A percentile compares a stretch with the other conserved stretches of the same genome.
phyloP scores from a whole-genome alignment of 2,329 filamentous ascomycete genomes.

The Cordyceps javanica region DNA sequence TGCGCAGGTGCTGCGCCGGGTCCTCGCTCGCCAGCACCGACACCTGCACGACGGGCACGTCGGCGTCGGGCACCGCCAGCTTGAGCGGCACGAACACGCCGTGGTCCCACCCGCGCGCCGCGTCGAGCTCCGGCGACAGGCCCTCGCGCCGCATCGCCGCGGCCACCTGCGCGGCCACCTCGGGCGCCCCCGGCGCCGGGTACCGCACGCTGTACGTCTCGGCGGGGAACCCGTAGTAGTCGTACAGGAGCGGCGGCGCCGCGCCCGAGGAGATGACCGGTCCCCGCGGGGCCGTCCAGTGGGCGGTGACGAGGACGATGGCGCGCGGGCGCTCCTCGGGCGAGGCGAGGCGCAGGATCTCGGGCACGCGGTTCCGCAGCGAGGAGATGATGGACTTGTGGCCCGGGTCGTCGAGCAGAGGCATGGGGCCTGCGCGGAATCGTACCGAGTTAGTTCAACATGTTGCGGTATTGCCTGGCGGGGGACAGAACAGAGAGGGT shows the following conservation, averaged over 20 bases:
- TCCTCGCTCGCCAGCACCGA: conserved; percentile 49
- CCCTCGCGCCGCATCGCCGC: conserved; percentile 41
- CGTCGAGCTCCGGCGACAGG: conserved; percentile 33
- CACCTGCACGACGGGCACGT: conserved; percentile 50
- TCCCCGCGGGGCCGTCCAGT: conserved; percentile 45
- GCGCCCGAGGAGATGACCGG: conserved; percentile 46
- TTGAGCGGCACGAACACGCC: conserved; percentile 54
- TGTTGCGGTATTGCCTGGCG: not conserved
- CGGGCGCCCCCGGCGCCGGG: conserved; percentile 48
- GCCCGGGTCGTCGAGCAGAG: conserved; percentile 47
- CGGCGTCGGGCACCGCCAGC: conserved; percentile 45
- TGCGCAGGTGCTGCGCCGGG: conserved; percentile 39
- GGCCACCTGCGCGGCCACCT: conserved; percentile 43
- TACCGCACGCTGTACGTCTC: conserved; percentile 52
- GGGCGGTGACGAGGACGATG: conserved; percentile 52
- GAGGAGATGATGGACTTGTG: conserved; percentile 46
- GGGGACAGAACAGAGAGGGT: not conserved
- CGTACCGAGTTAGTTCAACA: not conserved
- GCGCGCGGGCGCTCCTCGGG: conserved; percentile 38
- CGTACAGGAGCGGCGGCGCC: conserved; percentile 46
- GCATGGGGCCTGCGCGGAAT: conserved; percentile 43
- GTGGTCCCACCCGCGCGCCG: conserved; percentile 48
- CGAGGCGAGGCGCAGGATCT: conserved; percentile 48
- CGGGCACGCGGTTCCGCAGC: conserved; percentile 46
- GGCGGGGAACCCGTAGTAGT: conserved; percentile 54